Evolutionary conservation across 225 moss, liverwort and hornwort species (phyloP).

Genomic region (Anthoceros angustus): DNA sequence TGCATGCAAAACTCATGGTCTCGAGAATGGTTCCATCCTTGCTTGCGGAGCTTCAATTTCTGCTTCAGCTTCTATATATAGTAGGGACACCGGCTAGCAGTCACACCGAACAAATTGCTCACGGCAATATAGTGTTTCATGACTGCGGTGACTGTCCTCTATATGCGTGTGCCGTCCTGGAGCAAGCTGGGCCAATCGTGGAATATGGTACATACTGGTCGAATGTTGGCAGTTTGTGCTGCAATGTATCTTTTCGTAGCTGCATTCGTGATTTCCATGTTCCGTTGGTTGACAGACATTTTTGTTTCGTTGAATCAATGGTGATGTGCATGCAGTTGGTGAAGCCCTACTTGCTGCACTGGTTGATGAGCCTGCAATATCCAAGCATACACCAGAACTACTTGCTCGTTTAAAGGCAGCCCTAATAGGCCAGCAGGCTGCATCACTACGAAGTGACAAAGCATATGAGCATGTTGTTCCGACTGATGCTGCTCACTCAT

Average conservation of each 20-base stretch:
- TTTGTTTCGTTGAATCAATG: background rate
- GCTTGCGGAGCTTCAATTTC: slow-evolving; percentile 54
- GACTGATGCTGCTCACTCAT: slow-evolving; percentile 5
- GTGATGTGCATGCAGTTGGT: slow-evolving; percentile 33
- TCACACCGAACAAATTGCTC: too few relatives aligned
- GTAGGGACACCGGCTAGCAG: slow-evolving; percentile 20
- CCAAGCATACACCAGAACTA: slow-evolving; percentile 40
- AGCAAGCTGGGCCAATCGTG: slow-evolving; percentile 49
- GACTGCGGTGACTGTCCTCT: slow-evolving; percentile 41
- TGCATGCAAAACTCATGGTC: slow-evolving; percentile 49
- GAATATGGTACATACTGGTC: slow-evolving; percentile 33
- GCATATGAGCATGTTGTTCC: slow-evolving; percentile 50
- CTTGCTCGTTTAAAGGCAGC: slow-evolving; percentile 44
- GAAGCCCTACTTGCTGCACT: slow-evolving; percentile 43
- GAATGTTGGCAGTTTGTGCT: too few relatives aligned
- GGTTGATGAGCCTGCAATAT: slow-evolving; percentile 51
- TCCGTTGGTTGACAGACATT: background rate
- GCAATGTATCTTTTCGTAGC: background rate
- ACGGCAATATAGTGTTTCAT: slow-evolving; percentile 14
- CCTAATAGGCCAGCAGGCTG: slow-evolving; percentile 48
- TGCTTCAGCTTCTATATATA: slow-evolving; percentile 45
- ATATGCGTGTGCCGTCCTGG: slow-evolving; percentile 43
- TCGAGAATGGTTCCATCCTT: slow-evolving; percentile 52
- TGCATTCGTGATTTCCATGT: background rate
- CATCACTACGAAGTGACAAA: slow-evolving; percentile 50